phyloP scores from a whole-genome alignment of 2,329 filamentous ascomycete species.

The Diplodia seriata region DNA sequence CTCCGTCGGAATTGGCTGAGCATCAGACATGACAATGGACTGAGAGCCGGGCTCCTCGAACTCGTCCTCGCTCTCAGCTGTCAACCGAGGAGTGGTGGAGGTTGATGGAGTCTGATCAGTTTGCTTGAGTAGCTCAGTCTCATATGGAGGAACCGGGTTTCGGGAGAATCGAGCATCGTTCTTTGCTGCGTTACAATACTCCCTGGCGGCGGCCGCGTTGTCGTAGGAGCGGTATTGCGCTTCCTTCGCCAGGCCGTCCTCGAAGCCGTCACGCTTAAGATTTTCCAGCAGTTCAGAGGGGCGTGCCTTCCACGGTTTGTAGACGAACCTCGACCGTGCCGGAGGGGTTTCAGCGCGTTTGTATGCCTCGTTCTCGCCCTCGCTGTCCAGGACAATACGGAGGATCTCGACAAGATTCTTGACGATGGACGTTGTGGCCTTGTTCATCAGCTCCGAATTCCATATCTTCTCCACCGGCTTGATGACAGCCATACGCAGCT shows the following conservation, averaged over 20 bases:
- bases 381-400: slow-evolving; percentile 76
- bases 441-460: slow-evolving; percentile 84
- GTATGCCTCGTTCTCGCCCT: slow-evolving; percentile 72
- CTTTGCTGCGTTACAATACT: slow-evolving; percentile 75
- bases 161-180: slow-evolving; percentile 65
- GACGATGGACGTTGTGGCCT: slow-evolving; percentile 76
- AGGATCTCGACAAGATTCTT: slow-evolving; percentile 84
- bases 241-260: slow-evolving; percentile 71
- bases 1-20: slow-evolving; percentile 8
- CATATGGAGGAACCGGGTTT: slow-evolving; percentile 68
- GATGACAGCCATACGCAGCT: slow-evolving; percentile 80
- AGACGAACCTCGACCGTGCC: slow-evolving; percentile 52
- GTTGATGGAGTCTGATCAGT: slow-evolving; percentile 31
- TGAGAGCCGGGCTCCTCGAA: slow-evolving; percentile 43
- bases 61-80: slow-evolving; percentile 32
- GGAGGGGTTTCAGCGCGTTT: slow-evolving; percentile 67
- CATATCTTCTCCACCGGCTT: slow-evolving; percentile 80
- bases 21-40: slow-evolving; percentile 52
- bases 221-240: slow-evolving; percentile 84
- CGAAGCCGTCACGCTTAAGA: slow-evolving; percentile 58
- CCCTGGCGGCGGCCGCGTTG: slow-evolving; percentile 63
- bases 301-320: slow-evolving; percentile 60
- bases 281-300: slow-evolving; percentile 54
- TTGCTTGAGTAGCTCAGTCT: slow-evolving; percentile 39
- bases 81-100: slow-evolving; percentile 22